Percentiles rank a stretch among this genome's conserved stretches.
These are phyloP conservation scores for Microdochium paspali DNA, from an alignment of 2,329 filamentous ascomycete genomes.

Conservation along the genomic window DNA sequence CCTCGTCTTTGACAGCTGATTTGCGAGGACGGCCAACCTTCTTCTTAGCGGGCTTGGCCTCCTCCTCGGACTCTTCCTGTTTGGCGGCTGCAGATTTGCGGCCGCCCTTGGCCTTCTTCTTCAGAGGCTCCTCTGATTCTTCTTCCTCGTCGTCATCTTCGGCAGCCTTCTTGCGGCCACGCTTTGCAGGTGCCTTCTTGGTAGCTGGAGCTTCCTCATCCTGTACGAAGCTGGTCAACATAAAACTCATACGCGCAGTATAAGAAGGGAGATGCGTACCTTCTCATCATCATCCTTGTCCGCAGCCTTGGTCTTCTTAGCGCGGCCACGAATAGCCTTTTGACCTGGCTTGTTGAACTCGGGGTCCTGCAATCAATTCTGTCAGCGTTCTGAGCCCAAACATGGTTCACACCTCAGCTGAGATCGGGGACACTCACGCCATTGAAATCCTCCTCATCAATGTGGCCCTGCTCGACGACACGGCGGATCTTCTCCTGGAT, in stretches of 20 bases:
- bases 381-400: constrained; percentile 4
- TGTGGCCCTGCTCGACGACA: constrained; percentile 67
- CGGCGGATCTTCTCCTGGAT: constrained; percentile 63
- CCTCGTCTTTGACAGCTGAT: constrained; percentile 11
- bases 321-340: constrained; percentile 48
- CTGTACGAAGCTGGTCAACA: constrained; percentile 14
- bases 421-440: constrained; percentile 65
- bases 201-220: constrained; percentile 15
- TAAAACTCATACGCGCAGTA: constrained; percentile 1
- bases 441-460: constrained; percentile 80
- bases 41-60: constrained; percentile 17
- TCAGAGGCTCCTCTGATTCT: constrained; percentile 21
- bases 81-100: constrained; percentile 11
- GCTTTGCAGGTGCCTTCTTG: constrained; percentile 16
- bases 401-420: constrained; percentile 1
- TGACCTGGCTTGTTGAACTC: constrained; percentile 63
- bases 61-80: constrained; percentile 14
- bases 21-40: constrained; percentile 10
- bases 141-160: constrained; percentile 14
- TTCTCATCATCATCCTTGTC: constrained; percentile 16
- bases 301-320: constrained; percentile 22
- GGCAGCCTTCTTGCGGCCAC: constrained; percentile 21
- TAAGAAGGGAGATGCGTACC: background rate
- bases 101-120: constrained; percentile 25
- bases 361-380: constrained; percentile 46